These are phyloP conservation scores for Rosa lucieae DNA, from an alignment of 306 rosid genomes.

Conservation along the genomic window DNA sequence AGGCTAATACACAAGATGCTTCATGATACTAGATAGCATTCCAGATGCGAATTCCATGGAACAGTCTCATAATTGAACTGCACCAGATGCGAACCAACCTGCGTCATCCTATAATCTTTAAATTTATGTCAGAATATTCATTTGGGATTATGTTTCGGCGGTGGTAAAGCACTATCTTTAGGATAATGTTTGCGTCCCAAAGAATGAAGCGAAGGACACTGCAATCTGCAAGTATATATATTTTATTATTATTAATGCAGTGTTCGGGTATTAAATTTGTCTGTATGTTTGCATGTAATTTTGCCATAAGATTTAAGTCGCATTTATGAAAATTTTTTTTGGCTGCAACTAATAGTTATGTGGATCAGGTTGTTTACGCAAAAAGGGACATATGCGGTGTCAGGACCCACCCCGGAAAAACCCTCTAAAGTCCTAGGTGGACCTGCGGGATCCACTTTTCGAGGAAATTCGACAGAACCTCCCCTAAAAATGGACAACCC, in stretches of 20 bases:
- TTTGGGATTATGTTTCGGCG: neutral
- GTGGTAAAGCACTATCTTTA: neutral
- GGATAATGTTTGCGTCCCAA: neutral
- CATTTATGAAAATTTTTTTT: conserved; percentile 21
- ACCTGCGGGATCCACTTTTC: too few relatives aligned
- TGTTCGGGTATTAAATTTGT: neutral
- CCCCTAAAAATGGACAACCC: too few relatives aligned
- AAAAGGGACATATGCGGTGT: conserved; percentile 79
- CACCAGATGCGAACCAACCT: neutral
- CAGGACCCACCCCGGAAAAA: too few relatives aligned
- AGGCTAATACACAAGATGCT: neutral
- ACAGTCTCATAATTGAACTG: neutral
- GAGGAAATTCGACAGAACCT: too few relatives aligned
- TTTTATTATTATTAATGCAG: neutral
- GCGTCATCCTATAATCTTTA: neutral
- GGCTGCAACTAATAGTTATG: neutral
- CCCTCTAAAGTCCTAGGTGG: too few relatives aligned
- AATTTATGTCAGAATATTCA: neutral
- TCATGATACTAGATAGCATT: neutral
- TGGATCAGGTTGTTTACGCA: conserved; percentile 85
- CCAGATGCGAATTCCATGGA: neutral
- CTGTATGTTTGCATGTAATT: neutral
- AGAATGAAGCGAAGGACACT: neutral
- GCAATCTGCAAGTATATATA: neutral
- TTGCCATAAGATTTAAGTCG: conserved; percentile 22